Percentiles rank a stretch among this genome's conserved stretches.
Conservation (phyloP, 768 basidiomycete genomes). For the Trametes cingulata region DNA sequence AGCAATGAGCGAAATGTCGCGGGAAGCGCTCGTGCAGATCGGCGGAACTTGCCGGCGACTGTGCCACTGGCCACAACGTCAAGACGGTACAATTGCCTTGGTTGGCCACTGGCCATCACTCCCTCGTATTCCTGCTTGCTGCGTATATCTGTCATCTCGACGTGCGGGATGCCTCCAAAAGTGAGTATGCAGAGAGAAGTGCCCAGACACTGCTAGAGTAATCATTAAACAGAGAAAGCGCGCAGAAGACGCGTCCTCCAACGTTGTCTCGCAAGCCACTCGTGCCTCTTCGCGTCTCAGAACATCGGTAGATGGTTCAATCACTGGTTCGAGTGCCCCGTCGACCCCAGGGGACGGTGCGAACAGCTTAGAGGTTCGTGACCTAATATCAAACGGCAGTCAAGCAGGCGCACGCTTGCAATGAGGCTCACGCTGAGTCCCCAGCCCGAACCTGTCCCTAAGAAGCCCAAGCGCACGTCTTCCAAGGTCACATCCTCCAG, state of each 20-base stretch:
- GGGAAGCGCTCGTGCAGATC: neutral
- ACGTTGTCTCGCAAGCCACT: constrained; percentile 19
- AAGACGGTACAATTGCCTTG: neutral
- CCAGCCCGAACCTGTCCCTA: constrained; percentile 21
- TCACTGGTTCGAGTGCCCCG: no score
- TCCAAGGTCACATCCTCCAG: constrained; percentile 13
- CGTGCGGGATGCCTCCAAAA: constrained; percentile 26
- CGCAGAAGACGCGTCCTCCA: constrained; percentile 25
- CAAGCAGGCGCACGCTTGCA: neutral
- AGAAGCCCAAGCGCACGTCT: constrained; percentile 22
- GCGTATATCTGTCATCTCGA: neutral
- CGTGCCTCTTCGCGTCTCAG: constrained; percentile 27
- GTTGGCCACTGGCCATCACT: neutral
- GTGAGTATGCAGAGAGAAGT: constrained; percentile 10
- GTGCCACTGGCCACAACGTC: constrained; percentile 4
- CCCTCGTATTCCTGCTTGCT: neutral
- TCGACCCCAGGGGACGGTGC: neutral
- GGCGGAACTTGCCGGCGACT: constrained; percentile 9
- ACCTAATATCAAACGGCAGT: neutral
- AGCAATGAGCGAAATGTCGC: neutral
- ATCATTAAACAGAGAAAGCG: constrained; percentile 58
- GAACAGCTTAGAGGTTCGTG: constrained; percentile 5
- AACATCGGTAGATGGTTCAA: neutral
- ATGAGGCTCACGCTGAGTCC: neutral
- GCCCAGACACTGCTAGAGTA: no score